phyloP scores from a whole-genome alignment of 129 eudicot species.

The Heracleum sosnowskyi region DNA sequence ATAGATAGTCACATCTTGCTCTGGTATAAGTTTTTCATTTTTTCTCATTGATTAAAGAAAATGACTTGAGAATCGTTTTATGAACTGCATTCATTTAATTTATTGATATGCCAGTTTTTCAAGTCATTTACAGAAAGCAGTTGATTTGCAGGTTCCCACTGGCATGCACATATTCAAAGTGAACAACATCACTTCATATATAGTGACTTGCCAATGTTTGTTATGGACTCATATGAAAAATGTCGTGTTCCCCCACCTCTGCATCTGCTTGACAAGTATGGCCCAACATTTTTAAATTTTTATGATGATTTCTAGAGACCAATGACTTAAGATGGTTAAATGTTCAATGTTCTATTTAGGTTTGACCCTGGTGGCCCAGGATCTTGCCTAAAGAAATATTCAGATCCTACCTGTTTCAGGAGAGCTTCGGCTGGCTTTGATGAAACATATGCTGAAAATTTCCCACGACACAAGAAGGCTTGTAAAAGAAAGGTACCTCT shows the following conservation, averaged over 20 bases:
- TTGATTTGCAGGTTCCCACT: conserved; percentile 64
- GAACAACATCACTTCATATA: conserved; percentile 80
- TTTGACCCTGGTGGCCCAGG: conserved; percentile 91
- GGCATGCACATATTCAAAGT: conserved; percentile 56
- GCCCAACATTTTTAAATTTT: conserved; percentile 2
- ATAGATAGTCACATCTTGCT: too few species aligned
- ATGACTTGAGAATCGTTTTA: background rate
- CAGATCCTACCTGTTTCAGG: conserved; percentile 87
- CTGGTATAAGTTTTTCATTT: too few species aligned
- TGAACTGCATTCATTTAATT: too few species aligned
- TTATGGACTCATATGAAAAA: conserved; percentile 78
- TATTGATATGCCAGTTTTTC: background rate
- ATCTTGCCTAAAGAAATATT: conserved; percentile 87
- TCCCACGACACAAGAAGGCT: conserved; percentile 46
- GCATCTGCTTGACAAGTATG: conserved; percentile 90
- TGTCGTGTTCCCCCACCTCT: conserved; percentile 71
- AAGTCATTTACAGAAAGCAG: conserved; percentile 15
- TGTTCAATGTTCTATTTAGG: conserved; percentile 33
- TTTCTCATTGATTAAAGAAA: background rate
- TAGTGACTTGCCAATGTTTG: conserved; percentile 74
- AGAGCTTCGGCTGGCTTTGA: conserved; percentile 55
- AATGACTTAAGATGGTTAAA: background rate
- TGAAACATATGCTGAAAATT: conserved; percentile 37
- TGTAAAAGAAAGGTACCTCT: conserved; percentile 49
- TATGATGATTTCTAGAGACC: background rate